Evolutionary conservation across 768 basidiomycete genomes (phyloP).

Genomic region (Podaxis carcinomalis): DNA sequence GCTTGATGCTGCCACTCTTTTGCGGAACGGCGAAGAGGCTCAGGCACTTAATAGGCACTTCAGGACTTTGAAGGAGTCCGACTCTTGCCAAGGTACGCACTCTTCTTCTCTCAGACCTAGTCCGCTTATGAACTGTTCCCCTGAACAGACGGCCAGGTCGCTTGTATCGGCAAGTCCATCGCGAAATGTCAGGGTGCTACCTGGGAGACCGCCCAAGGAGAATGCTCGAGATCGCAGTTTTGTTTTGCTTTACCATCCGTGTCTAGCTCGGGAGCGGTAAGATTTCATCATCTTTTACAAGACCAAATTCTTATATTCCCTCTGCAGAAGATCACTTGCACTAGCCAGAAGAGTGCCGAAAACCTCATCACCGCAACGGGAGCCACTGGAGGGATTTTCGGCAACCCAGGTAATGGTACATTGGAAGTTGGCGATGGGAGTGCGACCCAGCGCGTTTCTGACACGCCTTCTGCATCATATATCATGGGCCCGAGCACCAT

Average conservation of each 20-base stretch:
- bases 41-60: slow-evolving; percentile 49
- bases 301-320: background rate
- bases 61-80: slow-evolving; percentile 30
- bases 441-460: background rate
- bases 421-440: background rate
- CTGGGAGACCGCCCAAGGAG: slow-evolving; percentile 31
- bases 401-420: slow-evolving; percentile 12
- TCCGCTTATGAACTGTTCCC: background rate
- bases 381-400: slow-evolving; percentile 35
- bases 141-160: slow-evolving; percentile 34
- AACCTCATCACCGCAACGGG: slow-evolving; percentile 44
- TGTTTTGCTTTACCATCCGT: slow-evolving; percentile 54
- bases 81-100: slow-evolving; percentile 41
- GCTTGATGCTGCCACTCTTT: slow-evolving; percentile 37
- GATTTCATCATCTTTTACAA: slow-evolving; percentile 13
- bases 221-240: slow-evolving; percentile 30
- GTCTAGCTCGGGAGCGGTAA: slow-evolving; percentile 39
- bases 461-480: background rate
- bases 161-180: slow-evolving; percentile 38
- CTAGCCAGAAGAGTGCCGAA: slow-evolving; percentile 42
- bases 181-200: slow-evolving; percentile 36
- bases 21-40: slow-evolving; percentile 45
- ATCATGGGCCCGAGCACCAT: background rate
- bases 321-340: slow-evolving; percentile 45
- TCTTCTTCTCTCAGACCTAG: background rate